These are phyloP conservation scores for Penicillium sp. DNA, from an alignment of 2,329 filamentous ascomycete species.

Conservation along the genomic window DNA sequence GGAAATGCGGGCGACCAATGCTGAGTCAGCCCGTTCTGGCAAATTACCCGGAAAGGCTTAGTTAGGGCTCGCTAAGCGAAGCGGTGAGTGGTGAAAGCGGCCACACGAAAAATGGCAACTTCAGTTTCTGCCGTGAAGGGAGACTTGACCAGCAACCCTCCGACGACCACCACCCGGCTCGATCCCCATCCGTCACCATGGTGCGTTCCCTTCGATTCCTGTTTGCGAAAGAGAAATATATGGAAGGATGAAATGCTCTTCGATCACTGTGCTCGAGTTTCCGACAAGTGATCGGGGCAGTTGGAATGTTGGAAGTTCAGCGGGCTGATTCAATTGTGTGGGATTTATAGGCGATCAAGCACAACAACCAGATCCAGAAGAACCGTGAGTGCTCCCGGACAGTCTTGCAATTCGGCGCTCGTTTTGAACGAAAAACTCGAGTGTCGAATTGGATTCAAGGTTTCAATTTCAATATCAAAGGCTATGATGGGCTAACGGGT, in stretches of 20 bases:
- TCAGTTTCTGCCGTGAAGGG: constrained; percentile 38
- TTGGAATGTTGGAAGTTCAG: constrained; percentile 21
- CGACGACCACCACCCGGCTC: constrained; percentile 49
- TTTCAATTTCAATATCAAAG: constrained; percentile 23
- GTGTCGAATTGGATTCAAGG: constrained; percentile 19
- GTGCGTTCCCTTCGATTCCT: constrained; percentile 38
- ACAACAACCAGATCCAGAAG: constrained; percentile 98
- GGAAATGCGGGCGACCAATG: background rate
- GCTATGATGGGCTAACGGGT: constrained; percentile 28
- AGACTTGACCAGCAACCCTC: constrained; percentile 51
- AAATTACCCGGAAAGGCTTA: constrained; percentile 31
- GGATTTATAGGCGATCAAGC: constrained; percentile 83
- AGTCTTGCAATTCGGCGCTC: background rate
- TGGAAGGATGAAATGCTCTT: constrained; percentile 7
- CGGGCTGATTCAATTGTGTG: constrained; percentile 32
- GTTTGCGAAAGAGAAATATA: constrained; percentile 18
- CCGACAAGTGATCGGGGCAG: constrained; percentile 10
- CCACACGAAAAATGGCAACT: constrained; percentile 47
- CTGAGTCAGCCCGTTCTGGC: constrained; percentile 16
- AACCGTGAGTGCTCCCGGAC: constrained; percentile 68
- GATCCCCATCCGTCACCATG: constrained; percentile 58
- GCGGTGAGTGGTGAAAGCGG: constrained; percentile 39
- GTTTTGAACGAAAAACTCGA: constrained; percentile 8
- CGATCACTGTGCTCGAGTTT: constrained; percentile 10
- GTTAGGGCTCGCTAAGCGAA: constrained; percentile 50